Base-by-base conservation (phyloP, 2,329 filamentous ascomycete species). In the Clarireedia homoeocarpa region DNA sequence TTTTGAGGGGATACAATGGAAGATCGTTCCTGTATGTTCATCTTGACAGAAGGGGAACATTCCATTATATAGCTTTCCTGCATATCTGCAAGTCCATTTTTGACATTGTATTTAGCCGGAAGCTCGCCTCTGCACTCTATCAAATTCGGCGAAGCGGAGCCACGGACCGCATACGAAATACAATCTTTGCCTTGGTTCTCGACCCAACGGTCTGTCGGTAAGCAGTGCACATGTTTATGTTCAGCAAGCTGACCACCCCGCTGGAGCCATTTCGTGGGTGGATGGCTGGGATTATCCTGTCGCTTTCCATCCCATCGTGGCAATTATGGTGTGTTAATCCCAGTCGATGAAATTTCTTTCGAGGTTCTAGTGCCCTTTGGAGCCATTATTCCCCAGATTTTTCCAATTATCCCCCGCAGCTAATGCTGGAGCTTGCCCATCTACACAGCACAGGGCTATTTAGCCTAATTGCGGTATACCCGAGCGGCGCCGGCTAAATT, bases 321-420 rank as follows among this genome's bases (percentile, higher is more conserved):
- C 38, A 48, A 48, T 6, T 45, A n/a, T 9, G 7, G 5, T n/a
- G 34, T n/a, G 15, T 7, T 48, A 12, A 54, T 10, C 45, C 45
- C 34, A 14, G 47, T 42, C 38, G 39, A 20, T 38, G 10, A 34
- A 44, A 50, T 5, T 6, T 14, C n/a, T 12, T 4, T 38, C 34
- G 24, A 45, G 14, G 10, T 12, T 34, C 30, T 34, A 34, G 30
- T 34, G 30, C 30, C 12, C 10, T 34, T 14, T 34, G 12, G 30
- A 34, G 30, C 30, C 2, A 12, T 30, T 38, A 27, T 50, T 51
- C 53, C 53, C 53, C 53, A 55, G 53, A 38, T 55, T 55, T 51
- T 14, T 26, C 27, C 38, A 45, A 51, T 36, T 5, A 9, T 14
- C n/a, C 52, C 34, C 52, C 52, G 45, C 51, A 53, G 5, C 27